Percentiles rank a stretch among this genome's conserved stretches.
Conservation (phyloP, 2,329 filamentous ascomycete species). For the Calonectria honghensis region DNA sequence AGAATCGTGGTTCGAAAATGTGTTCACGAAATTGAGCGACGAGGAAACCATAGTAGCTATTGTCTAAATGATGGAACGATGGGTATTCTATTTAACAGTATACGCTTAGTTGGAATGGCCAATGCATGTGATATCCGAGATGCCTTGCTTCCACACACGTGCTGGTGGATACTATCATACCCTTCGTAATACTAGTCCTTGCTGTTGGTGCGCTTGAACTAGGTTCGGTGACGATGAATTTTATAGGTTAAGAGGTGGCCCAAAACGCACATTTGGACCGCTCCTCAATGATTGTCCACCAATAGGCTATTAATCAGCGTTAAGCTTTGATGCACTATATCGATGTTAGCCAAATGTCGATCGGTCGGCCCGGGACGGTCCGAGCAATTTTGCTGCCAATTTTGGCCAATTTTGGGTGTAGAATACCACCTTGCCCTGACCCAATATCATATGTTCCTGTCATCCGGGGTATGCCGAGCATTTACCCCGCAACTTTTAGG, state of each 20-base stretch:
- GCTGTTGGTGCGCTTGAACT: slow-evolving; percentile 20
- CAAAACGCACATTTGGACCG: background rate
- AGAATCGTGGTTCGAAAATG: no score
- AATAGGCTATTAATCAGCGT: background rate
- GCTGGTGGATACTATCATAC: background rate
- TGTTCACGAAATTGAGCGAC: no score
- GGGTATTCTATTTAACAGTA: background rate
- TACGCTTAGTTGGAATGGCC: no score
- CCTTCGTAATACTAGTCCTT: background rate
- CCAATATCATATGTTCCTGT: slow-evolving; percentile 18
- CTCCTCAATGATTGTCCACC: slow-evolving; percentile 14
- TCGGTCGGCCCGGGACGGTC: slow-evolving; percentile 29
- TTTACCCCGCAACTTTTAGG: slow-evolving; percentile 24
- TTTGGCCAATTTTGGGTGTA: background rate
- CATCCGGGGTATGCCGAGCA: slow-evolving; percentile 21
- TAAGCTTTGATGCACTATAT: slow-evolving; percentile 1
- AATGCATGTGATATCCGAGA: background rate
- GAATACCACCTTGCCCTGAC: slow-evolving; percentile 11
- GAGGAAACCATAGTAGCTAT: background rate
- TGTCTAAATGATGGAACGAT: no score
- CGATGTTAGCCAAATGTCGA: slow-evolving; percentile 5
- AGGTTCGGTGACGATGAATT: background rate
- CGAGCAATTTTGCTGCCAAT: slow-evolving; percentile 10
- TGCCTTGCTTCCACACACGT: background rate
- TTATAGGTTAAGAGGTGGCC: background rate